Conservation (phyloP, 441 rosid genomes). For the Daphne laureola region DNA sequence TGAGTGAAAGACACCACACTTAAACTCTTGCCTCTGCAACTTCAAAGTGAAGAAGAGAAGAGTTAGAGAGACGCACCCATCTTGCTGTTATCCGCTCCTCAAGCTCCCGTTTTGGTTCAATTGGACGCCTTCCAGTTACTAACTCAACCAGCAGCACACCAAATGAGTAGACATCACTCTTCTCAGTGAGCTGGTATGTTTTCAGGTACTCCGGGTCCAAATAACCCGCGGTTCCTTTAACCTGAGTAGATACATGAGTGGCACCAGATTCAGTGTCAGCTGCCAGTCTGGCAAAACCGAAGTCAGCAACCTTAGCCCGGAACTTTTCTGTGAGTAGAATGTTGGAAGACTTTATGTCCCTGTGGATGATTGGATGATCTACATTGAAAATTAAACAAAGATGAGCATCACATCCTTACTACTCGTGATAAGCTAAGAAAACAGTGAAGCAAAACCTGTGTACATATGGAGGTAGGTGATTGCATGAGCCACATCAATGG, state of each 20-base stretch:
- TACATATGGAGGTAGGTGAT: conserved; percentile 94
- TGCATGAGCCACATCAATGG: conserved; percentile 88
- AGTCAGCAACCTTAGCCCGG: conserved; percentile 90
- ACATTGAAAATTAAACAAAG: conserved; percentile 16
- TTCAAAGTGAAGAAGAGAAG: background rate
- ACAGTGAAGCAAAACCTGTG: conserved; percentile 43
- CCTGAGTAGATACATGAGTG: conserved; percentile 92
- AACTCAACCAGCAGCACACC: conserved; percentile 81
- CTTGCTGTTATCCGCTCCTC: conserved; percentile 66
- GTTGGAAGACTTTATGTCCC: conserved; percentile 93
- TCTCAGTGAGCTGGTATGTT: conserved; percentile 86
- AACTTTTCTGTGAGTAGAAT: conserved; percentile 77
- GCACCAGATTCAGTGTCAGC: conserved; percentile 77
- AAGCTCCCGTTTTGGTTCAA: conserved; percentile 62
- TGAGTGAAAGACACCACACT: no score
- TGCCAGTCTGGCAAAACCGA: conserved; percentile 83
- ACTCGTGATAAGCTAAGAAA: conserved; percentile 2
- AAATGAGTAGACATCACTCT: conserved; percentile 95
- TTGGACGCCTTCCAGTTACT: conserved; percentile 82
- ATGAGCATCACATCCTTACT: conserved; percentile 5
- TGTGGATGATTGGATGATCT: conserved; percentile 94
- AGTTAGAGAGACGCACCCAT: conserved; percentile 51
- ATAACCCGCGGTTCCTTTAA: conserved; percentile 96
- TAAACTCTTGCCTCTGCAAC: no score
- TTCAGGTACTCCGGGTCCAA: conserved; percentile 85